Base-by-base conservation (phyloP, 108 stramenopile genomes). In the Discostella stelligeroides region DNA sequence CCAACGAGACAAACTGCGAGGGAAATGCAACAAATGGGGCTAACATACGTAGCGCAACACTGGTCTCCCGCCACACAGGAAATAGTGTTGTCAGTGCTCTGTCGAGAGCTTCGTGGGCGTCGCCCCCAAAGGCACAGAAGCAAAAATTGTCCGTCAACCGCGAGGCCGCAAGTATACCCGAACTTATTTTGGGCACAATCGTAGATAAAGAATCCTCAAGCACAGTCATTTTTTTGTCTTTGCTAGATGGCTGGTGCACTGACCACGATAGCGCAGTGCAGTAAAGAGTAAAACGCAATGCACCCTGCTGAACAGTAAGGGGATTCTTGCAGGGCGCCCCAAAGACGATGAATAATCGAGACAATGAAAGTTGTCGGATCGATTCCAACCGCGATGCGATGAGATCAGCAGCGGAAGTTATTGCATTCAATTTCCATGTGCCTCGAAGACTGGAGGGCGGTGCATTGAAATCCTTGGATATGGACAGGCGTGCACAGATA, bases 41-140 rank as follows among this genome's bases (percentile, higher is more conserved):
- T 29, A 94, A 39, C 13, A 94, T 66, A 9, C 90, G 74, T 24
- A 94, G 83, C 20, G 88, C 83, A 39, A 89, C 66, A 4, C 85
- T 85, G 28, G 87, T 82, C 42, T 82, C 72, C 18, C 47, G 28
- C 18, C 49, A 30, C 15, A 60, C 58, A 14, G 68, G 58, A 12
- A 73, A 12, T 4, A 70, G 17, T 28, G 23, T 30, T 7, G 46
- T 21, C 23, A 58, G n/a, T 8, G 48, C 10, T 23, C 21, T 14
- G 15, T 49, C 64, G 11, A 48, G 38, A 34, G 68, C 25, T 21
- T 40, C 57, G 12, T 41, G 17, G 28, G 29, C 24, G 39, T 62
- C n/a, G 12, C 41, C 10, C 42, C 39, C 66, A 11, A 63, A 63
- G 11, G 63, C 40, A 51, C 43, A 58, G 18, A 57, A 37, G 62